phyloP scores from a whole-genome alignment of 495 filamentous ascomycete genomes.

The Annulohypoxylon maeteangense region DNA sequence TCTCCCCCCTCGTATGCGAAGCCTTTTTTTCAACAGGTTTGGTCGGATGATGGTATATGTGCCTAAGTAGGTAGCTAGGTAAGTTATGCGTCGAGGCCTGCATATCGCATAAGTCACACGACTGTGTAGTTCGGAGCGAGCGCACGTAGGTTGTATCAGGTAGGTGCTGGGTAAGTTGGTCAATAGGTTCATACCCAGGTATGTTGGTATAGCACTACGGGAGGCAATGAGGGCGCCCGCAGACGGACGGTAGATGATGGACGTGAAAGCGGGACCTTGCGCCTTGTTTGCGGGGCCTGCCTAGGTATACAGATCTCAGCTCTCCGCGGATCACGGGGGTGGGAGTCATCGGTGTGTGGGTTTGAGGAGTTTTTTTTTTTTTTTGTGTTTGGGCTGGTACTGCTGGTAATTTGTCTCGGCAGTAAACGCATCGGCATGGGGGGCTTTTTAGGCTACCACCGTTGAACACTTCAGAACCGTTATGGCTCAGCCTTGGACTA shows the following conservation, averaged over 20 bases:
- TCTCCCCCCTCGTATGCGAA: neutral
- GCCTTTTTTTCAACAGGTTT: neutral
- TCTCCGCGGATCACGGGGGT: slow-evolving; percentile 11
- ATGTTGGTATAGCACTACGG: neutral
- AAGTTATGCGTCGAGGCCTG: neutral
- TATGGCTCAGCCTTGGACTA: slow-evolving; percentile 14
- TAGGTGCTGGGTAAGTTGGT: too few species aligned
- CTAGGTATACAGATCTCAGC: neutral
- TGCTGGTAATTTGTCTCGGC: too few species aligned
- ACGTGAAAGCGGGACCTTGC: neutral
- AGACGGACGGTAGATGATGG: neutral
- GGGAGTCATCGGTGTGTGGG: slow-evolving; percentile 8
- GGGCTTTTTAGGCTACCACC: slow-evolving; percentile 17
- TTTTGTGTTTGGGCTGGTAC: too few species aligned
- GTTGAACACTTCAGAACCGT: neutral
- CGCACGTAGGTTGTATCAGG: too few species aligned
- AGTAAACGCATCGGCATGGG: too few species aligned
- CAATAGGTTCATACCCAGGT: too few species aligned
- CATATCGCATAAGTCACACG: slow-evolving; percentile 24
- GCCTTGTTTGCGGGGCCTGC: slow-evolving; percentile 20
- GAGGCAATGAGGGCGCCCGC: neutral
- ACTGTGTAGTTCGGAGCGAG: neutral
- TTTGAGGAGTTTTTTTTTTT: too few species aligned
- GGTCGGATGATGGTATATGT: neutral
- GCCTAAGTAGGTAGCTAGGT: neutral